phyloP scores from a whole-genome alignment of 441 rosid species.

The Arabidopsis lyrata region DNA sequence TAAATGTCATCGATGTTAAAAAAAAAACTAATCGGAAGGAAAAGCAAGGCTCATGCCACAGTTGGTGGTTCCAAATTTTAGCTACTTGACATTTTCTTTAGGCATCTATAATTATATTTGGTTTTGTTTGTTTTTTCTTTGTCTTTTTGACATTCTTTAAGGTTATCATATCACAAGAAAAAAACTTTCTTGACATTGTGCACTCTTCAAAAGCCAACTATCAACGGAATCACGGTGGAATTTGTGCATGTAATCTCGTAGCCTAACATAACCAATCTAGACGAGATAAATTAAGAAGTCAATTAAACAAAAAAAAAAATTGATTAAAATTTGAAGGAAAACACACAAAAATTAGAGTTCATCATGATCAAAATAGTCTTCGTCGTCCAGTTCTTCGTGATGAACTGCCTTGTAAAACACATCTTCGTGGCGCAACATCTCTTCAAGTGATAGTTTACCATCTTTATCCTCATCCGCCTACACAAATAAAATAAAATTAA shows the following conservation, averaged over 20 bases:
- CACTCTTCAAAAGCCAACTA: not conserved
- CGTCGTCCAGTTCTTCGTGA: conserved; percentile 47
- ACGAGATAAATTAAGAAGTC: conserved; percentile 9
- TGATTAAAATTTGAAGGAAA: not conserved
- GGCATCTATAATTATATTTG: not conserved
- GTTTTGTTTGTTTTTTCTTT: no score
- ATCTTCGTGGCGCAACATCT: conserved; percentile 65
- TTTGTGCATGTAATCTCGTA: not conserved
- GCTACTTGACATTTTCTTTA: not conserved
- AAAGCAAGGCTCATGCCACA: conserved; percentile 39
- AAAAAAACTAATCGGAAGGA: not conserved
- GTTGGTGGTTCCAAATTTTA: conserved; percentile 21
- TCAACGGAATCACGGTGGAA: not conserved
- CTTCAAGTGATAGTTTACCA: conserved; percentile 59
- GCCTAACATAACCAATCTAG: conserved; percentile 20
- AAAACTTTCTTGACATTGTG: not conserved
- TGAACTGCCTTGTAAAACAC: conserved; percentile 61
- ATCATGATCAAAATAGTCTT: conserved; percentile 56
- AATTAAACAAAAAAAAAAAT: not conserved
- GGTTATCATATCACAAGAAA: not conserved
- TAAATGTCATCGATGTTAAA: not conserved
- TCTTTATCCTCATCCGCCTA: conserved; percentile 74
- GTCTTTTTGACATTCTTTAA: not conserved
- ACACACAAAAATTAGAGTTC: conserved; percentile 52
- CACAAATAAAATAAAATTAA: not conserved